Evolutionary conservation across 2,329 filamentous ascomycete species (phyloP).

Genomic region (Cercospora janseana): DNA sequence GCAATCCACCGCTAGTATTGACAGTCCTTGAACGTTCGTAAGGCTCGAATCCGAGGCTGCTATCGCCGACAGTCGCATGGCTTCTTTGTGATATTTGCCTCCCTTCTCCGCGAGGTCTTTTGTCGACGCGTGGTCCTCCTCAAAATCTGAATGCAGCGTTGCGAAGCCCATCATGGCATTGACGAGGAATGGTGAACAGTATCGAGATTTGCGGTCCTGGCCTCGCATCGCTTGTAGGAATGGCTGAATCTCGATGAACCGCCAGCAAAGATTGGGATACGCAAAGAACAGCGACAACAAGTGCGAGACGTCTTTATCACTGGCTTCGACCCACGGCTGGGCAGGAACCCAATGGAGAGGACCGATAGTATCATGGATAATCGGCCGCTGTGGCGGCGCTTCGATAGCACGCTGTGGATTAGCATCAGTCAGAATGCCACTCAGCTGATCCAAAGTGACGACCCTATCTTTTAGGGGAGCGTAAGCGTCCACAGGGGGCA

Average conservation of each 20-base stretch:
- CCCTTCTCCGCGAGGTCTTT: background rate
- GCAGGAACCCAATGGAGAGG: slow-evolving; percentile 7
- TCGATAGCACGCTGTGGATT: background rate
- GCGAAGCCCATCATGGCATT: slow-evolving; percentile 12
- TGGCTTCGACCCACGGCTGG: slow-evolving; percentile 5
- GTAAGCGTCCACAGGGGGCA: background rate
- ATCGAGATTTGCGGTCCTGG: background rate
- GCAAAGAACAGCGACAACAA: slow-evolving; percentile 7
- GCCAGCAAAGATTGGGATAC: slow-evolving; percentile 8
- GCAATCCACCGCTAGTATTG: slow-evolving; percentile 5
- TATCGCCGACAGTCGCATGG: background rate
- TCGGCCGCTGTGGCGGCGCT: background rate
- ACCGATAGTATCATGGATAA: background rate
- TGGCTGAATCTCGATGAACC: slow-evolving; percentile 3
- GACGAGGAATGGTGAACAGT: slow-evolving; percentile 10
- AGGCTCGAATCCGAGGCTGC: slow-evolving; percentile 1
- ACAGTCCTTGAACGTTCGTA: slow-evolving; percentile 11
- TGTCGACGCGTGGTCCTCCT: background rate
- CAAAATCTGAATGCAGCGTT: slow-evolving; percentile 3
- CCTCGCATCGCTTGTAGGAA: slow-evolving; percentile 11
- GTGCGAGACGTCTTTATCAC: slow-evolving; percentile 7
- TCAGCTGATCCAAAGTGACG: slow-evolving; percentile 3
- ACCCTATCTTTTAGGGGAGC: slow-evolving; percentile 2
- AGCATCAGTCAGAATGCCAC: slow-evolving; percentile 2
- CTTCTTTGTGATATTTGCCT: slow-evolving; percentile 7